Conservation (phyloP, 257 asterid genomes). For the Solanum medicagineum region DNA sequence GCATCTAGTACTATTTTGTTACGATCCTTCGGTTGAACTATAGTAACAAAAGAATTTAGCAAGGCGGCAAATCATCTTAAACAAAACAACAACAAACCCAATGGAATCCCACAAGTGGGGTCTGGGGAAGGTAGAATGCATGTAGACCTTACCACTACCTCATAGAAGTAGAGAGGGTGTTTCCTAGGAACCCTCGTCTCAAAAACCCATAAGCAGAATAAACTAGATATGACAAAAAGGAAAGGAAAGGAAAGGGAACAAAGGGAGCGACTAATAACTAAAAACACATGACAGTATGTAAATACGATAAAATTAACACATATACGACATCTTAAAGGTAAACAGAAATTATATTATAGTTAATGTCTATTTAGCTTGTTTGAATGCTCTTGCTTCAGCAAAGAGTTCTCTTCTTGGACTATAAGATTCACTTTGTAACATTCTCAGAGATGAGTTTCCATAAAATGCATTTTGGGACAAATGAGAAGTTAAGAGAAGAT, state of each 20-base stretch:
- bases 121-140: too few species aligned
- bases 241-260: too few species aligned
- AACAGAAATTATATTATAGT: not conserved
- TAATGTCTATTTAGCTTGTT: not conserved
- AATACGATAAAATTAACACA: too few species aligned
- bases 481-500: not conserved
- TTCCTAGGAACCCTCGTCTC: too few species aligned
- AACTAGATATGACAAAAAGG: too few species aligned
- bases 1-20: not conserved
- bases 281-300: too few species aligned
- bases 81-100: too few species aligned
- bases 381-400: not conserved
- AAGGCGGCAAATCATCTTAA: not conserved
- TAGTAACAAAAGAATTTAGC: not conserved
- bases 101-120: too few species aligned
- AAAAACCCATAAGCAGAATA: too few species aligned
- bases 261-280: too few species aligned
- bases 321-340: not conserved
- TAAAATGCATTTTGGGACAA: not conserved
- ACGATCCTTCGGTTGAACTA: not conserved
- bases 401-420: not conserved
- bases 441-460: not conserved
- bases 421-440: not conserved
- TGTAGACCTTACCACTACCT: too few species aligned
- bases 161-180: too few species aligned